Base-by-base conservation (phyloP, 176 grass and related monocot species). In the Lolium rigidum region DNA sequence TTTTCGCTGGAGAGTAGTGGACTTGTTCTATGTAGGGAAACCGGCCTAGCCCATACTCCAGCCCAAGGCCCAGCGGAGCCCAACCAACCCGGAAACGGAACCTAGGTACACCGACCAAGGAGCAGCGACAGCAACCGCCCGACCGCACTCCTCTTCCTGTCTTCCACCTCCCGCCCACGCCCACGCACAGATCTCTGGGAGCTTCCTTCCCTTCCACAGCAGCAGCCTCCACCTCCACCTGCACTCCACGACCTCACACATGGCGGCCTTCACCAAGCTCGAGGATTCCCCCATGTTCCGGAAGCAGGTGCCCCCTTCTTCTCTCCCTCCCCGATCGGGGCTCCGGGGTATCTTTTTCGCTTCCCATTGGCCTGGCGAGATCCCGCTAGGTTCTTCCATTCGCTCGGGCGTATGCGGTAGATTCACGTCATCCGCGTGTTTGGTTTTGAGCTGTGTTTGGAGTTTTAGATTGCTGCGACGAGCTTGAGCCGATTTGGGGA, bases 221-320 rank as follows among this genome's bases (percentile, higher is more conserved):
- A 50, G 48, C 41, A 47, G 71, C 77, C 67, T 48, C 49, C 80
- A 57, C 68, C 57, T 44, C 71, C 70, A 55, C 70, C 78, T 60
- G 52, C 17, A 24, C 87, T 56, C 69, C 74, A 87, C 31, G 18
- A 47, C 55, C 38, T 6, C 51, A 56, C 65, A 63, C 66, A 95
- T 94, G 93, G 90, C 90, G 70, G 84, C 92, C 79, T 98, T 98
- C 86, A 90, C 90, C 82, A 98, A 94, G 91, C 92, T 98, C 41
- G 96, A 95, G 82, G 96, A 98, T 79, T 98, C 96, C n/a, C 96
- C 96, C 47, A 98, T 98, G 93, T 98, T 98, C 82, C 91, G 94
- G 77, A 94, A 95, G 71, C 96, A 98, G 96, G 96, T 98, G 46
- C 38, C 15, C 18, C 24, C 3, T 56, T 61, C 4, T 65, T 39